Base-by-base conservation (phyloP, 805 yeast species). In the Nakazawaea populi region DNA sequence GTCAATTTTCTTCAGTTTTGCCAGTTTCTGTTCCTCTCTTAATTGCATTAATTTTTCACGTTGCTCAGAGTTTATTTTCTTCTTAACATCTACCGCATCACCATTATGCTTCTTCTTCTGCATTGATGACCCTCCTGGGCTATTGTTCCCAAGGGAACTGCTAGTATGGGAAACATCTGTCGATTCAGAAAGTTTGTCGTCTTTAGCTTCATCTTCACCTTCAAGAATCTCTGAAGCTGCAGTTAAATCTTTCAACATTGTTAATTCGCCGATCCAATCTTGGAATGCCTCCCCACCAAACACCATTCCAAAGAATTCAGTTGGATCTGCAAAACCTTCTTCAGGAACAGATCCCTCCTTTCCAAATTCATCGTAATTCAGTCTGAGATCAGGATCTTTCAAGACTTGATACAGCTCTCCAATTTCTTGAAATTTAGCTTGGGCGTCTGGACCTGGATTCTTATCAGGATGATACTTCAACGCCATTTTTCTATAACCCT, bases 211-310 rank as follows among this genome's bases (percentile, higher is more conserved):
- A 49, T 71, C 75, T 46, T 75, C 73, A 37, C 70, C 52, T 58
- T 68, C 58, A 8, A 51, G 34, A 51, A 79, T 61, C 52, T 79
- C 82, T 53, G 78, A 76, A 44, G 79, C 71, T 63, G 85, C 83
- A 40, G 85, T 77, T 63, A 94, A 69, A 58, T 90, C 95, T 59
- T 80, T 82, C 61, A 94, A 67, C 64, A 91, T 73, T 31, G 90
- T 79, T 54, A 90, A 70, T 64, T 94, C 96, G 5, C 99, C 99
- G 59, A 92, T 88, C 76, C 90, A 85, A 46, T 85, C 83, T 35
- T 74, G 77, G 67, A 91, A 90, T 1, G 94, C 95, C 51, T 87
- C 96, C 46, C 97, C 97, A 43, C 97, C 97, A 67, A 90, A 84
- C 53, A 85, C 83, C 70, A 76, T 76, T 4, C 84, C 74, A 63